phyloP scores from a whole-genome alignment of 768 basidiomycete species.

The Mrakia gelida region DNA sequence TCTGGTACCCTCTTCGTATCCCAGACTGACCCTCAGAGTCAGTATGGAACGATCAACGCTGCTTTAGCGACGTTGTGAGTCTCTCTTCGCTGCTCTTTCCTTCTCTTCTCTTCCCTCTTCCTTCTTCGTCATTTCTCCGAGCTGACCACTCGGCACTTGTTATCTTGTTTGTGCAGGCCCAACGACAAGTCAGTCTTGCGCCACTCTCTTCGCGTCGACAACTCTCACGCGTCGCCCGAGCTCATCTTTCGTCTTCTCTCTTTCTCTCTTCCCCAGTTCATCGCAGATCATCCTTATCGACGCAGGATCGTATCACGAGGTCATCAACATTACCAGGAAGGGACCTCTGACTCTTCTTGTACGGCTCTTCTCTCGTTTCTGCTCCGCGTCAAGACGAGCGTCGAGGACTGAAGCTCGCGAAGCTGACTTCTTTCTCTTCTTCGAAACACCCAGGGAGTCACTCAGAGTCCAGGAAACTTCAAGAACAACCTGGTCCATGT shows the following conservation, averaged over 20 bases:
- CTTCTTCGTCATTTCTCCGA: background rate
- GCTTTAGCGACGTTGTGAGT: conserved; percentile 6
- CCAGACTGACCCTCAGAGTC: conserved; percentile 48
- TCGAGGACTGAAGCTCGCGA: no score
- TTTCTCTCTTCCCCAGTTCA: conserved; percentile 44
- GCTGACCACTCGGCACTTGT: background rate
- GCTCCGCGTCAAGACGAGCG: no score
- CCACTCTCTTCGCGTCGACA: no score
- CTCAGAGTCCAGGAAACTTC: conserved; percentile 12
- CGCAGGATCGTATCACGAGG: conserved; percentile 57
- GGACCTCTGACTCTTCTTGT: background rate
- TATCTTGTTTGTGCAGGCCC: background rate
- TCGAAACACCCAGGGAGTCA: conserved; percentile 24
- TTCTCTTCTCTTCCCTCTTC: background rate
- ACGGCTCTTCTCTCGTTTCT: background rate
- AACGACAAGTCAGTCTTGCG: background rate
- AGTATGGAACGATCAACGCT: conserved; percentile 26
- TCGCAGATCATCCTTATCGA: conserved; percentile 53
- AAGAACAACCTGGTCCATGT: conserved; percentile 30
- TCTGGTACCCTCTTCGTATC: conserved; percentile 61
- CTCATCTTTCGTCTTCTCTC: background rate
- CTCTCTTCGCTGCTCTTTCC: background rate
- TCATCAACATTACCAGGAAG: background rate
- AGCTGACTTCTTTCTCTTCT: background rate
- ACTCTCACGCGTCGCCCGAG: background rate